Conservation (phyloP, 2,329 filamentous ascomycete genomes). For the Diplodia intermedia region DNA sequence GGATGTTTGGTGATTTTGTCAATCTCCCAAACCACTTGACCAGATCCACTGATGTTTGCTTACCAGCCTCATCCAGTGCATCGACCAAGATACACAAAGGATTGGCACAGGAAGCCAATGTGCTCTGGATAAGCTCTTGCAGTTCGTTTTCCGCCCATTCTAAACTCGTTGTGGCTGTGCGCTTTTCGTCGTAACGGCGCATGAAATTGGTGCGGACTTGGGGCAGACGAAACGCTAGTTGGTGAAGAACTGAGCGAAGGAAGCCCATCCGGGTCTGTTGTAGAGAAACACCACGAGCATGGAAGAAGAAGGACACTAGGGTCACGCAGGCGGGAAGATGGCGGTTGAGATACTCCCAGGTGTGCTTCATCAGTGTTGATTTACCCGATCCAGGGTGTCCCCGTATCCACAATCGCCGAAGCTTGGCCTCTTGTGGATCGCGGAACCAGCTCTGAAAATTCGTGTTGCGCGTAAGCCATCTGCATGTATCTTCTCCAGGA, state of each 20-base stretch:
- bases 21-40: neutral
- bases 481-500: conserved; percentile 3
- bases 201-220: neutral
- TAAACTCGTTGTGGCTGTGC: rapidly evolving
- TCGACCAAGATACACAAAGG: neutral
- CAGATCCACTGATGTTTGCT: neutral
- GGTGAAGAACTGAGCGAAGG: neutral
- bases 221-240: neutral
- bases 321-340: neutral
- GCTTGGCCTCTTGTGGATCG: neutral
- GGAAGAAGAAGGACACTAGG: neutral
- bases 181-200: neutral
- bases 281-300: neutral
- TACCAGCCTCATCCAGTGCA: neutral
- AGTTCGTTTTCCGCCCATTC: neutral
- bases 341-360: neutral
- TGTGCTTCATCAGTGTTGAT: conserved; percentile 1
- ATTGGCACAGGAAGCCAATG: neutral
- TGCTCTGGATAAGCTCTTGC: neutral
- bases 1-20: neutral
- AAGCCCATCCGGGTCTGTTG: neutral
- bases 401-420: neutral
- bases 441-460: neutral
- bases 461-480: neutral
- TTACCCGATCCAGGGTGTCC: conserved; percentile 9